Evolutionary conservation across 2,329 filamentous ascomycete genomes (phyloP), one percentile per base, ranked within the genome.

Genomic region (Colletotrichum cuscutae): DNA sequence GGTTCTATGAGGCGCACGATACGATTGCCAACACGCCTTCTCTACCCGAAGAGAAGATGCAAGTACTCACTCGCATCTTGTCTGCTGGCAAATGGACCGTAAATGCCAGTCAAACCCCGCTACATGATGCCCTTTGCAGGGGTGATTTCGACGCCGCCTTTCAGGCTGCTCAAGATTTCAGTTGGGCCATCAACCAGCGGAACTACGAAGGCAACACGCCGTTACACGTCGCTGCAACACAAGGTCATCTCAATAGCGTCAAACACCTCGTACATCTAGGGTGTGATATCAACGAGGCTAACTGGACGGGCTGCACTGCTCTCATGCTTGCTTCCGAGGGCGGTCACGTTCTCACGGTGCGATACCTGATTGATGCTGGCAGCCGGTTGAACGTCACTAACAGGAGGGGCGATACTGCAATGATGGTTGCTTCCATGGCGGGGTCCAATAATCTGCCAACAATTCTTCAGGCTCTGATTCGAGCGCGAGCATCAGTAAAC

Each of bases 371-470:
- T 4, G 59, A 72, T 35, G 58, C 52, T 15, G 53, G 57, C 4
- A 69, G 69, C 2, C 8, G 1, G 0, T 2, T 64, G 0, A 12
- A 35, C 11, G 15, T 1, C 5, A 24, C 12, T 8, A 1, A 2
- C 1, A 3, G 8, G 0, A 0, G 1, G 9, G 54, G 65, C 8
- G 0, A 1, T 0, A 64, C 57, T 5, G 58, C 69, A 0, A 2
- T 72, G 1, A n/a, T 52, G 24, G 2, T 0, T 13, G 69, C 69
- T 3, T 3, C 53, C 2, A 0, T 0, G 0, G 0, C 2, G 6
- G 24, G 53, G 7, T 5, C 3, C 9, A 6, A 4, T 3, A 32
- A 24, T 9, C 32, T n/a, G n/a, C n/a, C n/a, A n/a, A n/a, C n/a
- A n/a, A n/a, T n/a, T n/a, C n/a, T n/a, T n/a, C n/a, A n/a, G n/a